Conservation (phyloP, 2,329 filamentous ascomycete species). For the Fusarium veterinarium region DNA sequence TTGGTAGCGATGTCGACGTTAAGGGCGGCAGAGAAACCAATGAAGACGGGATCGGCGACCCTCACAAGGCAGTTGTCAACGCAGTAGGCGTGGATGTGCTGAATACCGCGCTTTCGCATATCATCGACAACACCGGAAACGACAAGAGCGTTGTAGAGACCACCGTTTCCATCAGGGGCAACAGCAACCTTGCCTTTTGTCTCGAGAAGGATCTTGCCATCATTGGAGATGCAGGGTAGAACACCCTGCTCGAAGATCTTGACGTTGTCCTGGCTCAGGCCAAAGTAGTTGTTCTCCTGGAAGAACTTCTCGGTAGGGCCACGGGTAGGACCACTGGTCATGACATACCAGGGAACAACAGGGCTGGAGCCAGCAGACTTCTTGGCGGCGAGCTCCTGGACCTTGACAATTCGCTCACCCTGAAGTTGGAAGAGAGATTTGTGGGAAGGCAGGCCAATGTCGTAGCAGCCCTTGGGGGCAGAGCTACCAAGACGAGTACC, state of each 20-base stretch:
- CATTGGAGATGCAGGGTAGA: slow-evolving; percentile 95
- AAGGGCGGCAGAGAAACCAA: slow-evolving; percentile 90
- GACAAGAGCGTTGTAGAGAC: slow-evolving; percentile 92
- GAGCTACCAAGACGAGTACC: slow-evolving; percentile 95
- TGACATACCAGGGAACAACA: slow-evolving; percentile 96
- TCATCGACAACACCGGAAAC: slow-evolving; percentile 83
- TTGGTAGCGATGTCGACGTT: slow-evolving; percentile 97
- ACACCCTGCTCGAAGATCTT: slow-evolving; percentile 97
- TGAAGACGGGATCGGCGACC: slow-evolving; percentile 96
- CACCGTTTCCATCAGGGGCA: slow-evolving; percentile 96
- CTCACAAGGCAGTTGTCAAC: slow-evolving; percentile 99
- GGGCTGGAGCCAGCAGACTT: slow-evolving; percentile 67
- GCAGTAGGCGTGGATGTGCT: slow-evolving; percentile 98
- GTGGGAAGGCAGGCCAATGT: slow-evolving; percentile 91
- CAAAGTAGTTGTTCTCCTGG: slow-evolving; percentile 89
- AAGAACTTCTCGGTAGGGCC: slow-evolving; percentile 95
- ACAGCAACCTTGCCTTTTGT: slow-evolving; percentile 91
- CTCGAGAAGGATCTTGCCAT: slow-evolving; percentile 96
- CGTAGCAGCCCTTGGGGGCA: slow-evolving; percentile 95
- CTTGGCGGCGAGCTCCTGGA: slow-evolving; percentile 83
- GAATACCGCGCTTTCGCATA: slow-evolving; percentile 87
- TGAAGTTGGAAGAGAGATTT: slow-evolving; percentile 99
- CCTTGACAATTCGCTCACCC: slow-evolving; percentile 89
- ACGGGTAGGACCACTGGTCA: slow-evolving; percentile 96
- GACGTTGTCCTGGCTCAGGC: slow-evolving; percentile 85